Percentiles rank a stretch among this genome's conserved stretches.
These are phyloP conservation scores for Argentina anserina DNA, from an alignment of 306 rosid genomes.

Conservation along the genomic window DNA sequence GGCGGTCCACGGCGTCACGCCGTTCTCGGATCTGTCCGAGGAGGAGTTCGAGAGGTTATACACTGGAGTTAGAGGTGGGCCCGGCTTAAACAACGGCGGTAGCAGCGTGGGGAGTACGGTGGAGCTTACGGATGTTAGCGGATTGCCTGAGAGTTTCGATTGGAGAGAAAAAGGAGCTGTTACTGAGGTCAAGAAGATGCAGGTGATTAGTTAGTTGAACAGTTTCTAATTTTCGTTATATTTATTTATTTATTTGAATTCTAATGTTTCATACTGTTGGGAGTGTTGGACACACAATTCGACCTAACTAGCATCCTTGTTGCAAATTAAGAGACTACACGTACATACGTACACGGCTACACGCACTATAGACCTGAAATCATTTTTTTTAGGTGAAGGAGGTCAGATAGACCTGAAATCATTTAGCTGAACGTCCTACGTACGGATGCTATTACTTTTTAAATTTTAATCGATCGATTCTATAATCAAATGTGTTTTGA, in stretches of 20 bases:
- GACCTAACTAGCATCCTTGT: not conserved
- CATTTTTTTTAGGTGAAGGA: too few relatives aligned
- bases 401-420: too few relatives aligned
- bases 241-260: not conserved
- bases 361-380: too few relatives aligned
- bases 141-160: slow-evolving; percentile 72
- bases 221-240: not conserved
- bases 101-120: not conserved
- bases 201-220: slow-evolving; percentile 35
- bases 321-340: too few relatives aligned
- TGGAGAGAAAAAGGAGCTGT: slow-evolving; percentile 96
- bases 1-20: slow-evolving; percentile 82
- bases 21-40: slow-evolving; percentile 63
- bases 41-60: slow-evolving; percentile 62
- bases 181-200: slow-evolving; percentile 83
- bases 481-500: too few relatives aligned
- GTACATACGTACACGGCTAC: too few relatives aligned
- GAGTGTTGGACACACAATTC: not conserved
- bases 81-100: not conserved
- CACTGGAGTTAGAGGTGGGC: slow-evolving; percentile 48
- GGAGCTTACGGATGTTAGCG: slow-evolving; percentile 37
- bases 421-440: too few relatives aligned
- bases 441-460: too few relatives aligned
- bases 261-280: too few relatives aligned
- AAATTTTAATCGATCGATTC: too few relatives aligned